A percentile compares a stretch with the other conserved stretches of the same genome.
Evolutionary conservation across 495 filamentous ascomycete genomes (phyloP).

Genomic region (Patellaria atrata): DNA sequence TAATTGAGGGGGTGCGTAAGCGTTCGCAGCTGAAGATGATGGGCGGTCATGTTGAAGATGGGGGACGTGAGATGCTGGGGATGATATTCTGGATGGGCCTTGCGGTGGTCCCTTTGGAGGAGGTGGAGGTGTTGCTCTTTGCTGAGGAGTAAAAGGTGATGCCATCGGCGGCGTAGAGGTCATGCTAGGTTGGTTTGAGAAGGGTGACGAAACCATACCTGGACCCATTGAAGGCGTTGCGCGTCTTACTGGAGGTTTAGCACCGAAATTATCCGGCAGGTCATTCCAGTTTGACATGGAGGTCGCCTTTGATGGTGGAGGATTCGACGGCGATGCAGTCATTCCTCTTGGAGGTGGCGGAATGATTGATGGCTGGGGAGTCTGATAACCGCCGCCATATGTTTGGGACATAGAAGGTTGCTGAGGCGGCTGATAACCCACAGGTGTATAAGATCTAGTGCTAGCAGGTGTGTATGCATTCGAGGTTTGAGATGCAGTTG

Average conservation of each 20-base stretch:
- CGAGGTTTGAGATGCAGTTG: slow-evolving; percentile 11
- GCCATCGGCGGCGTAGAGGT: slow-evolving; percentile 31
- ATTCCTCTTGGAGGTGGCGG: slow-evolving; percentile 46
- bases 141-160: slow-evolving; percentile 29
- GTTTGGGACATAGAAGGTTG: slow-evolving; percentile 6
- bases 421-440: slow-evolving; percentile 35
- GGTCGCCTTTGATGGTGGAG: slow-evolving; percentile 51
- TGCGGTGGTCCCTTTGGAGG: slow-evolving; percentile 39
- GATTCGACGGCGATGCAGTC: slow-evolving; percentile 45
- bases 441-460: slow-evolving; percentile 54
- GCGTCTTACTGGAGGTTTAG: slow-evolving; percentile 56
- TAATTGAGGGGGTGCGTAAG: slow-evolving; percentile 52
- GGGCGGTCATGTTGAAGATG: slow-evolving; percentile 35
- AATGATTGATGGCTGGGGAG: slow-evolving; percentile 23
- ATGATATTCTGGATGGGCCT: slow-evolving; percentile 40
- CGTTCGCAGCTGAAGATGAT: slow-evolving; percentile 50
- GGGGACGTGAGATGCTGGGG: slow-evolving; percentile 32
- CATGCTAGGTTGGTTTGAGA: slow-evolving; percentile 39
- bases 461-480: slow-evolving; percentile 52
- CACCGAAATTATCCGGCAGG: slow-evolving; percentile 64
- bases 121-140: slow-evolving; percentile 36
- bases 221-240: slow-evolving; percentile 51
- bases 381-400: slow-evolving; percentile 24
- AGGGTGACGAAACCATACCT: slow-evolving; percentile 48
- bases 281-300: slow-evolving; percentile 85